Base-by-base conservation (phyloP, 768 basidiomycete species). In the Boletus speciosus region DNA sequence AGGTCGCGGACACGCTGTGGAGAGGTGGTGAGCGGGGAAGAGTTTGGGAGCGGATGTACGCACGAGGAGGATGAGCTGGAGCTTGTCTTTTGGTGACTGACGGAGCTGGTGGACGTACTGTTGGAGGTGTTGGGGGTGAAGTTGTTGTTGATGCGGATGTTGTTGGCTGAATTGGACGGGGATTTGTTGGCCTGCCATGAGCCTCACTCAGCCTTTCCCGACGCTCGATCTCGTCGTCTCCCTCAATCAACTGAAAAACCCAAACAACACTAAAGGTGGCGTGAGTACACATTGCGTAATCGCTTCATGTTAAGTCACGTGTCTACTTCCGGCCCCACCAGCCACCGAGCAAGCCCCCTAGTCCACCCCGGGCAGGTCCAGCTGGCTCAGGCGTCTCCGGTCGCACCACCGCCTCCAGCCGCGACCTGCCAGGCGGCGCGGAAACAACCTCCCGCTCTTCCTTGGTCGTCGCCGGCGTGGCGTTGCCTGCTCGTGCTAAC, bases 291-390 rank as follows among this genome's bases (percentile, higher is more conserved):
- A 23, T 43, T 45, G 2, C 7, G 1, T 54, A 46, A 63, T 46
- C 31, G 10, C 31, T 31, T 29, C 27, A 42, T 4, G 44, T 54
- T 54, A 53, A 47, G 27, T 61, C 66, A 66, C 66, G 37, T 61
- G 61, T 35, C 50, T 56, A 73, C 49, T 45, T 61, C 46, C 68
- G 57, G 1, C 88, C 87, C 90, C 90, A 92, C 90, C 90, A 93
- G 5, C 88, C 90, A 25, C 90, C 90, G 25, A 93, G 72, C 52
- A 92, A 66, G 53, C 80, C 78, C 51, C 83, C 77, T 48, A 92
- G 71, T 4, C 88, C 86, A 25, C 84, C 78, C 19, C 71, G 71
- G 23, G 71, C 62, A 11, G 78, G 72, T 4, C 71, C 70, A 6
- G 69, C 63, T 3, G 80, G 76, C 53, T 83, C 79, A 1, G 81